Conservation (phyloP, 352 stramenopile species). For the Plasmopara viticola region DNA sequence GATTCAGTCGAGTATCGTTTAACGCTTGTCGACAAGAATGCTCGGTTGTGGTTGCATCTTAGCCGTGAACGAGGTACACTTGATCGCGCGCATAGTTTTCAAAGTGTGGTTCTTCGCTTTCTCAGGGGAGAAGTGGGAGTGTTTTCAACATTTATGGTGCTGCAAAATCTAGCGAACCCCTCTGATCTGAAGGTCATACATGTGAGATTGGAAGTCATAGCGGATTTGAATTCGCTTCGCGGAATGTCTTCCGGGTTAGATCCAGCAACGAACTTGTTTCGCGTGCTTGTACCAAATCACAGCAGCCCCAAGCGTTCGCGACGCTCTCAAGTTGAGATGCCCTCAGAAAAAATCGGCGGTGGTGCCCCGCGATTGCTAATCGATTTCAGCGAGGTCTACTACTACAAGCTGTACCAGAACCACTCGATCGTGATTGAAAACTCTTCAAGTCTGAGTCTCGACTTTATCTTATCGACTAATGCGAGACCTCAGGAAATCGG, state of each 20-base stretch:
- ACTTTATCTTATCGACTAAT: constrained; percentile 85
- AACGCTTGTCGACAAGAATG: constrained; percentile 64
- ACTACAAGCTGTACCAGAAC: constrained; percentile 86
- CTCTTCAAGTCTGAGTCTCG: constrained; percentile 70
- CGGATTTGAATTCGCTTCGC: constrained; percentile 76
- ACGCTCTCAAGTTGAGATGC: constrained; percentile 51
- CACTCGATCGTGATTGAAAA: constrained; percentile 88
- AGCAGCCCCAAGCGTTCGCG: constrained; percentile 47
- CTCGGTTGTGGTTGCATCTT: constrained; percentile 73
- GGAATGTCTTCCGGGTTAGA: constrained; percentile 74
- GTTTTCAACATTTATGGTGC: constrained; percentile 81
- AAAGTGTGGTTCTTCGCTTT: constrained; percentile 83
- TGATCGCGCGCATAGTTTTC: constrained; percentile 63
- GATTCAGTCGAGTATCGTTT: constrained; percentile 76
- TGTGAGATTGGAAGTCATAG: constrained; percentile 79
- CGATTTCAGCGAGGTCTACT: constrained; percentile 84
- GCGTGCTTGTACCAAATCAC: constrained; percentile 81
- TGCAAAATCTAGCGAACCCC: constrained; percentile 79
- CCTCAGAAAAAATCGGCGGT: constrained; percentile 13
- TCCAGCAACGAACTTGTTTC: constrained; percentile 68
- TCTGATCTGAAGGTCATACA: constrained; percentile 85
- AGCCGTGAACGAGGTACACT: constrained; percentile 75
- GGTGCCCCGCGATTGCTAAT: constrained; percentile 45
- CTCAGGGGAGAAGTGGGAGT: constrained; percentile 71
- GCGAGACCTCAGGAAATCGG: constrained; percentile 70